Percentiles rank a stretch among this genome's conserved stretches.
phyloP scores from a whole-genome alignment of 495 filamentous ascomycete species.

The Neurospora sp. region DNA sequence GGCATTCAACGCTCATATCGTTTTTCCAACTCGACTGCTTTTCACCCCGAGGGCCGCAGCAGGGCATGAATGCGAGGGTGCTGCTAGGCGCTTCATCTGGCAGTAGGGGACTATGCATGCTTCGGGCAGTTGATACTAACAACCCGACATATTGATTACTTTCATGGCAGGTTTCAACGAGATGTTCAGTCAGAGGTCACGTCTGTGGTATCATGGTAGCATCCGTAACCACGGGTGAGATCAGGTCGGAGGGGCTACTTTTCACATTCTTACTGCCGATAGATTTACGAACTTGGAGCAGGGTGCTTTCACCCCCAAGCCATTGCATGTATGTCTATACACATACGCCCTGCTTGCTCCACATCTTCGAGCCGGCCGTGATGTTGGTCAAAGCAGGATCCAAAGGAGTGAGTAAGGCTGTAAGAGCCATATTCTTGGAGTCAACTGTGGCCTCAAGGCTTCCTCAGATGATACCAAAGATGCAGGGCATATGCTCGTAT shows the following conservation, averaged over 20 bases:
- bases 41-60: neutral
- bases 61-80: neutral
- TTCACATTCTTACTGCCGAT: neutral
- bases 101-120: neutral
- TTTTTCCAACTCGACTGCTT: neutral
- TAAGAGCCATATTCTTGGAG: neutral
- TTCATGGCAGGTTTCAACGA: neutral
- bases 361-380: neutral
- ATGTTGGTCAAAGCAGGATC: neutral
- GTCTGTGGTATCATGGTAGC: neutral
- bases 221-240: neutral
- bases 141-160: neutral
- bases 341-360: neutral
- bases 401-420: neutral
- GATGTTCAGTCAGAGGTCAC: neutral
- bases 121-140: neutral
- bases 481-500: neutral
- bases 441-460: neutral
- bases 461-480: neutral
- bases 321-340: neutral
- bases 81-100: neutral
- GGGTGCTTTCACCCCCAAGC: neutral
- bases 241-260: neutral
- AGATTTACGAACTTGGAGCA: neutral
- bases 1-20: neutral